Evolutionary conservation across 2,329 filamentous ascomycete genomes (phyloP).

Genomic region (Sporothrix dimorphospora): DNA sequence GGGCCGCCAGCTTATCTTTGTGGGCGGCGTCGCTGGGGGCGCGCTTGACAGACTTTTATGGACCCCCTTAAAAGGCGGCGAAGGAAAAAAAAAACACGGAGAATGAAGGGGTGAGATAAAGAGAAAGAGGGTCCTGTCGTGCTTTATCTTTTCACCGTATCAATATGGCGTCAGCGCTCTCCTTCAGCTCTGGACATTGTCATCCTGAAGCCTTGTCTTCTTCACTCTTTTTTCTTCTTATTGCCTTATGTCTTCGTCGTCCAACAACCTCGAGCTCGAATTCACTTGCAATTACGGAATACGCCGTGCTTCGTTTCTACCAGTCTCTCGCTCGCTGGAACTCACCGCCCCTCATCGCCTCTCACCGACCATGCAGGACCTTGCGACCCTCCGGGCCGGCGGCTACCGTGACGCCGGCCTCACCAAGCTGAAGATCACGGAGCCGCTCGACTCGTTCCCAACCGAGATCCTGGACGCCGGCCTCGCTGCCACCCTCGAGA

Average conservation of each 20-base stretch:
- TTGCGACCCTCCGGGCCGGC: conserved; percentile 40
- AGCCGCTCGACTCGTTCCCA: conserved; percentile 44
- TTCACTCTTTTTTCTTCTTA: neutral
- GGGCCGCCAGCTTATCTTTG: conserved; percentile 21
- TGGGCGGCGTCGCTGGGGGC: neutral
- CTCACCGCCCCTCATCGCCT: neutral
- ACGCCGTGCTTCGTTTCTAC: neutral
- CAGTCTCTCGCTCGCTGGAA: neutral
- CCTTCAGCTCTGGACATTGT: neutral
- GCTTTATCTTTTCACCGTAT: neutral
- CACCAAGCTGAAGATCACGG: conserved; percentile 44
- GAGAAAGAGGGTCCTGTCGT: neutral
- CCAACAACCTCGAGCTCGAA: neutral
- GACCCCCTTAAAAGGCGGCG: conserved; percentile 12
- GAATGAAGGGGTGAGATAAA: neutral
- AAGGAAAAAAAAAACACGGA: neutral
- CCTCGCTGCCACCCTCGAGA: conserved; percentile 47
- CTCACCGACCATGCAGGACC: conserved; percentile 38
- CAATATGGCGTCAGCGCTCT: conserved; percentile 14
- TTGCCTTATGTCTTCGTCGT: neutral
- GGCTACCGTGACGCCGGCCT: conserved; percentile 39
- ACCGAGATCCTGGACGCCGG: conserved; percentile 43
- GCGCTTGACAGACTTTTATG: neutral
- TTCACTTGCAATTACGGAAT: neutral
- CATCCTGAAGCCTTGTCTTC: neutral